These are phyloP conservation scores for Aureobasidium mangrovei DNA, from an alignment of 2,329 filamentous ascomycete species.

Conservation along the genomic window DNA sequence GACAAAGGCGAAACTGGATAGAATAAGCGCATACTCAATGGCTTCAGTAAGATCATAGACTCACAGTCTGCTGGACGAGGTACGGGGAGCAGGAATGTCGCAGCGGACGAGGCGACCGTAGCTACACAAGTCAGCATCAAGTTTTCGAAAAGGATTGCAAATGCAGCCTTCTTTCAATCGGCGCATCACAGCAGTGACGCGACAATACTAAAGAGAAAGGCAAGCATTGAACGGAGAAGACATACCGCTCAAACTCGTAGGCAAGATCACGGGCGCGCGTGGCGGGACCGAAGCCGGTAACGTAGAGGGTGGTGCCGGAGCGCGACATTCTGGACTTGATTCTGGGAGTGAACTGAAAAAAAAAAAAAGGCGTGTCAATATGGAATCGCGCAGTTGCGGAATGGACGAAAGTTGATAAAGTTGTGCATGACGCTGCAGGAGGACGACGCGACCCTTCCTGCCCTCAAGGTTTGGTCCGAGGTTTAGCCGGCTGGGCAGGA, in stretches of 20 bases:
- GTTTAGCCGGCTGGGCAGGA: neutral
- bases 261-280: constrained; percentile 97
- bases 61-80: constrained; percentile 89
- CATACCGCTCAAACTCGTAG: constrained; percentile 99
- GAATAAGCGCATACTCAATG: neutral
- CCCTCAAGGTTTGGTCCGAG: neutral
- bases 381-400: neutral
- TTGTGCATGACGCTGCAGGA: constrained; percentile 10
- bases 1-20: constrained; percentile 80
- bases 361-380: neutral
- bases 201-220: neutral
- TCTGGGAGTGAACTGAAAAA: neutral
- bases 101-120: constrained; percentile 97
- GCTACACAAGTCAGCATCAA: constrained; percentile 41
- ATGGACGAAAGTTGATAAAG: constrained; percentile 1
- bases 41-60: constrained; percentile 33
- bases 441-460: neutral
- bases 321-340: constrained; percentile 59
- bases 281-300: constrained; percentile 97
- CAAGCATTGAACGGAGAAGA: constrained; percentile 35
- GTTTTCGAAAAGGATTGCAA: neutral
- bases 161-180: neutral
- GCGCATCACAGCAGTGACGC: neutral
- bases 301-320: constrained; percentile 83
- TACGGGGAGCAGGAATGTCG: constrained; percentile 93